Conservation (phyloP, 352 stramenopile genomes). For the Phytophthora aleatoria region DNA sequence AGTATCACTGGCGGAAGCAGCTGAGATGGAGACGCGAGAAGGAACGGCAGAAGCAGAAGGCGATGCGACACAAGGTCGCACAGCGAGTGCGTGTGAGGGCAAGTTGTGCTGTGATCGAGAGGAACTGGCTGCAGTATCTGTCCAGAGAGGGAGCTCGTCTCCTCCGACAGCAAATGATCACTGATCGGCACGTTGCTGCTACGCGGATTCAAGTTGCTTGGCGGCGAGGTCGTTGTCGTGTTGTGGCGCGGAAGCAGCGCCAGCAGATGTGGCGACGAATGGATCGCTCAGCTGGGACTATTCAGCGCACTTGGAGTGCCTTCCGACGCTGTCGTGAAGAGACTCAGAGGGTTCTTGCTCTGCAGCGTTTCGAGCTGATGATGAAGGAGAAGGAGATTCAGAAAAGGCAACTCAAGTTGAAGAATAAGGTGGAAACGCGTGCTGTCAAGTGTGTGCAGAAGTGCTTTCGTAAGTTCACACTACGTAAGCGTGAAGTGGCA, state of each 20-base stretch:
- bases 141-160: constrained; percentile 39
- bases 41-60: constrained; percentile 18
- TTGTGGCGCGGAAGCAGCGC: constrained; percentile 11
- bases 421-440: constrained; percentile 37
- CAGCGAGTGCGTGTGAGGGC: constrained; percentile 34
- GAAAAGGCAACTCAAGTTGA: constrained; percentile 22
- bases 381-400: constrained; percentile 39
- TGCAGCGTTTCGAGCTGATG: constrained; percentile 44
- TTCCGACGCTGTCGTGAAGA: constrained; percentile 24
- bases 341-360: constrained; percentile 28
- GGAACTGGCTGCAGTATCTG: constrained; percentile 43
- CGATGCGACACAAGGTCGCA: constrained; percentile 25
- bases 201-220: constrained; percentile 41
- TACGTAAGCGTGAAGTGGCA: constrained; percentile 22
- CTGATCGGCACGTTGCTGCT: constrained; percentile 31
- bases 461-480: constrained; percentile 31
- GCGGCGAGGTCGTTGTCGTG: constrained; percentile 11
- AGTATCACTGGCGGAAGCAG: constrained; percentile 43
- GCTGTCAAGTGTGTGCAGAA: constrained; percentile 38
- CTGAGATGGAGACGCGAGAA: constrained; percentile 25
- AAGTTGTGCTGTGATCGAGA: constrained; percentile 46
- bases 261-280: constrained; percentile 20
- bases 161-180: constrained; percentile 40
- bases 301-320: constrained; percentile 31
- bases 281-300: constrained; percentile 22